Evolutionary conservation across 371 early-diverging fungal genomes (phyloP).

Genomic region (Coemansia sp.): DNA sequence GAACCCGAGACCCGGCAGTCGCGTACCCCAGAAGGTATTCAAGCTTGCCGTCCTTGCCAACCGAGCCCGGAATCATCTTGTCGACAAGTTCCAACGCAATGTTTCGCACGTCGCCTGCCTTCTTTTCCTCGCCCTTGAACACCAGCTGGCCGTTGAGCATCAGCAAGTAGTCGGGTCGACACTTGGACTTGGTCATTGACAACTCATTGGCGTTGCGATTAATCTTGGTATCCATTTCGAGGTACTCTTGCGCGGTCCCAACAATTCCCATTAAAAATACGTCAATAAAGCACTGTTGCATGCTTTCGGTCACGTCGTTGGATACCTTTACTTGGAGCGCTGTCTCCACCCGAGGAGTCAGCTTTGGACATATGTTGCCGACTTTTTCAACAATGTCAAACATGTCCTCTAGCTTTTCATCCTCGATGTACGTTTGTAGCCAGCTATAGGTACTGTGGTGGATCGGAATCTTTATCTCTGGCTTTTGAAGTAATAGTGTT

Average conservation of each 20-base stretch:
- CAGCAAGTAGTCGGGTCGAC: conserved; percentile 47
- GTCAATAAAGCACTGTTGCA: conserved; percentile 44
- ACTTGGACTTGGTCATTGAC: conserved; percentile 26
- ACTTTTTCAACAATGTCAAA: conserved; percentile 38
- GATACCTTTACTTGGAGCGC: conserved; percentile 17
- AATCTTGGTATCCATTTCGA: conserved; percentile 11
- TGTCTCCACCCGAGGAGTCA: conserved; percentile 31
- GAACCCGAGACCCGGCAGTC: conserved; percentile 45
- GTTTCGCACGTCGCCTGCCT: conserved; percentile 24
- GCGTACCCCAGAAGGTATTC: conserved; percentile 47
- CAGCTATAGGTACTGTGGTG: conserved; percentile 10
- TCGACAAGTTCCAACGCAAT: conserved; percentile 46
- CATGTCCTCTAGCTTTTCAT: background rate
- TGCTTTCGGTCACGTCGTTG: conserved; percentile 26
- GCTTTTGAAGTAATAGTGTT: background rate
- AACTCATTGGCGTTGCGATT: conserved; percentile 47
- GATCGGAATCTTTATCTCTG: conserved; percentile 23
- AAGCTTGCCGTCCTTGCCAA: conserved; percentile 34
- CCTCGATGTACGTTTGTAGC: conserved; percentile 12
- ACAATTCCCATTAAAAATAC: conserved; percentile 30
- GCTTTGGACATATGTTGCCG: conserved; percentile 29
- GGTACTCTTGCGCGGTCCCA: conserved; percentile 28
- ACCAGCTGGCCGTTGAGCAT: conserved; percentile 41
- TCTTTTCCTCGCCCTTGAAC: conserved; percentile 52
- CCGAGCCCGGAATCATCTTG: conserved; percentile 40